phyloP scores from a whole-genome alignment of 2,329 filamentous ascomycete genomes.

The Verticillium dahliae region DNA sequence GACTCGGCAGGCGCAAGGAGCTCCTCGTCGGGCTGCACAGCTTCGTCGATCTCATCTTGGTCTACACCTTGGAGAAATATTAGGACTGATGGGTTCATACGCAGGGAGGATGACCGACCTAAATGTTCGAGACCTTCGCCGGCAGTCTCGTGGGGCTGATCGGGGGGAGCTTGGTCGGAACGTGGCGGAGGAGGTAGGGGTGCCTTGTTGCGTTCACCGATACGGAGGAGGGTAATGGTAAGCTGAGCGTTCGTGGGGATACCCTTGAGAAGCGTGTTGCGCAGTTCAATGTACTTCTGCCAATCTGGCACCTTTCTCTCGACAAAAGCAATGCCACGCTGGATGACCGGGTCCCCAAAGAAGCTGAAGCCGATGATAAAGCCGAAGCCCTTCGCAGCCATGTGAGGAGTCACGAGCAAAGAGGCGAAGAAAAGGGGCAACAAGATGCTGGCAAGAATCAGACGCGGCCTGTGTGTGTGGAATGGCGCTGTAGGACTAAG shows the following conservation, averaged over 20 bases:
- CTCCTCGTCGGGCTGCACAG: conserved; percentile 40
- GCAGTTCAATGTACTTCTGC: conserved; percentile 67
- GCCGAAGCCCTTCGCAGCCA: conserved; percentile 57
- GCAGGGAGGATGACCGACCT: conserved; percentile 17
- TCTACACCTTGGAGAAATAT: conserved; percentile 38
- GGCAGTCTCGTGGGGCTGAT: conserved; percentile 36
- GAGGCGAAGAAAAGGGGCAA: conserved; percentile 45
- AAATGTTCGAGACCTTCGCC: conserved; percentile 27
- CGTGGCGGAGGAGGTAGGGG: conserved; percentile 59
- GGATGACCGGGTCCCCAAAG: conserved; percentile 72
- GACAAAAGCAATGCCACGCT: conserved; percentile 49
- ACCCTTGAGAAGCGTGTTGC: conserved; percentile 72
- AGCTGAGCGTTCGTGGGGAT: conserved; percentile 84
- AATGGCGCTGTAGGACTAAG: conserved; percentile 61
- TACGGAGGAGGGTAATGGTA: conserved; percentile 70
- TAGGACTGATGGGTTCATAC: conserved; percentile 7
- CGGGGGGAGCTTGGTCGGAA: conserved; percentile 25
- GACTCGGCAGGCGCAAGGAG: conserved; percentile 37
- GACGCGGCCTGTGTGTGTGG: conserved; percentile 40
- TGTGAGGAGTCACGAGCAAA: conserved; percentile 48
- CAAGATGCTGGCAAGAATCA: conserved; percentile 48
- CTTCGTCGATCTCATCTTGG: conserved; percentile 58
- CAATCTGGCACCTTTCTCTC: conserved; percentile 60
- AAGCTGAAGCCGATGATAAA: conserved; percentile 68
- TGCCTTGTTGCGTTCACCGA: conserved; percentile 75